Evolutionary conservation across 108 stramenopile genomes (phyloP).

Genomic region (Pelagomonas calceolata): DNA sequence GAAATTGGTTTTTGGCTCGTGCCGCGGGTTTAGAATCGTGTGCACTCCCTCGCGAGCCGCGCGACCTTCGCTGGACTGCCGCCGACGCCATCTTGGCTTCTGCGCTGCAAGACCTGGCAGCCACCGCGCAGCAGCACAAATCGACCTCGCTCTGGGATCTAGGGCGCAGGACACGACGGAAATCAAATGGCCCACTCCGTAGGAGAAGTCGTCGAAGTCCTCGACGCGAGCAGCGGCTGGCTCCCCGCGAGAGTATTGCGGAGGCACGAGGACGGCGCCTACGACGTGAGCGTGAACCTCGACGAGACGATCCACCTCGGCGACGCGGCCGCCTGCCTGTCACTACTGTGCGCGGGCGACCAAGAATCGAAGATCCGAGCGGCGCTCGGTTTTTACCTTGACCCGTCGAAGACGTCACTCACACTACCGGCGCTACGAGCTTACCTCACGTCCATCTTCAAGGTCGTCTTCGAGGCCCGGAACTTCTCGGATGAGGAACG

Average conservation of each 20-base stretch:
- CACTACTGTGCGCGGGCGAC: not conserved
- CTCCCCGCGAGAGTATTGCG: not conserved
- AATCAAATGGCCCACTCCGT: too few species aligned
- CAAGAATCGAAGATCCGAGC: not conserved
- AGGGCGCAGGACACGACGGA: too few species aligned
- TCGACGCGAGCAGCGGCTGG: not conserved
- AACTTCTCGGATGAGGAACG: too few species aligned
- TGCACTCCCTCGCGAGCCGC: too few species aligned
- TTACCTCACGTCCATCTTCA: slow-evolving; percentile 10
- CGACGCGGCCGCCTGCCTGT: not conserved
- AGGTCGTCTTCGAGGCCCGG: slow-evolving; percentile 6
- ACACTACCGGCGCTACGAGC: not conserved
- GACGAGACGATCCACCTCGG: not conserved
- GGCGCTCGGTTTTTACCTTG: not conserved
- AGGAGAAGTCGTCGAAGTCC: not conserved
- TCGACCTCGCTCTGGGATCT: too few species aligned
- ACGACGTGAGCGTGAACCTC: not conserved
- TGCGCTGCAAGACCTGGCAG: too few species aligned
- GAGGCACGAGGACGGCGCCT: not conserved
- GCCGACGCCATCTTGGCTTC: too few species aligned
- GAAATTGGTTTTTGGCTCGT: too few species aligned
- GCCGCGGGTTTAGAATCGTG: too few species aligned
- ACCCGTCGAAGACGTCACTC: not conserved
- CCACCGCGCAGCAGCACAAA: too few species aligned
- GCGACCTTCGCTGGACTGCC: too few species aligned